These are phyloP conservation scores for Rhodotorula taiwanensis DNA, from an alignment of 768 basidiomycete genomes.

Conservation along the genomic window DNA sequence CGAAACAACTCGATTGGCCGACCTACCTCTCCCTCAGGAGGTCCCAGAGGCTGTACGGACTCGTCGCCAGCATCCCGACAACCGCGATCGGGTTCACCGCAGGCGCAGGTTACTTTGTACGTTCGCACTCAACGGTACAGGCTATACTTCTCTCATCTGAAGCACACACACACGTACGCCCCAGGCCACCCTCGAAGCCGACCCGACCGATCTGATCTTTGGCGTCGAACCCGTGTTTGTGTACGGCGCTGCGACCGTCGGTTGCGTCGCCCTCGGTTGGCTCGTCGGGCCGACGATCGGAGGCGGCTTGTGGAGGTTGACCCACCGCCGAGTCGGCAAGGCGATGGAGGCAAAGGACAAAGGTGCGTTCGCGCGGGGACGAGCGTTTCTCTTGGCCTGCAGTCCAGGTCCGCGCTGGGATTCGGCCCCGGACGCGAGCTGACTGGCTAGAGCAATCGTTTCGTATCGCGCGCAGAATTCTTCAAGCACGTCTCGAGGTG, in stretches of 20 bases:
- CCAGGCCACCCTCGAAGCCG: conserved; percentile 35
- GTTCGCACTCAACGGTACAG: neutral
- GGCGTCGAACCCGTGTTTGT: conserved; percentile 38
- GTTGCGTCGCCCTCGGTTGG: conserved; percentile 37
- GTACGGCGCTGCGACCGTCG: conserved; percentile 36
- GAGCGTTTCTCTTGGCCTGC: neutral
- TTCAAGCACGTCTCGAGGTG: conserved; percentile 35
- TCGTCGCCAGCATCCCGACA: conserved; percentile 36
- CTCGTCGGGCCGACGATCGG: conserved; percentile 38
- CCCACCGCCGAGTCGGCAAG: conserved; percentile 18
- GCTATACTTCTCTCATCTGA: neutral
- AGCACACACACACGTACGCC: neutral
- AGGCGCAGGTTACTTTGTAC: conserved; percentile 34
- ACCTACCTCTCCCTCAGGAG: conserved; percentile 33
- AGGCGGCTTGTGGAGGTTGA: conserved; percentile 25
- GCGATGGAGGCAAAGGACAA: conserved; percentile 38
- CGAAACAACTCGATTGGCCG: conserved; percentile 28
- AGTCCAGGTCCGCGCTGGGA: too few relatives aligned
- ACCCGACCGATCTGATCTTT: conserved; percentile 29
- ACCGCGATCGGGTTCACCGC: conserved; percentile 33
- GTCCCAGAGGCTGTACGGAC: conserved; percentile 29
- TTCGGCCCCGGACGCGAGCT: too few relatives aligned
- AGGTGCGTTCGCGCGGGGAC: conserved; percentile 15
- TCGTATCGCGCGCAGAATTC: conserved; percentile 16
- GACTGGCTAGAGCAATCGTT: too few relatives aligned